Conservation (phyloP, 139 green algal species). For the Chlorella sp. region DNA sequence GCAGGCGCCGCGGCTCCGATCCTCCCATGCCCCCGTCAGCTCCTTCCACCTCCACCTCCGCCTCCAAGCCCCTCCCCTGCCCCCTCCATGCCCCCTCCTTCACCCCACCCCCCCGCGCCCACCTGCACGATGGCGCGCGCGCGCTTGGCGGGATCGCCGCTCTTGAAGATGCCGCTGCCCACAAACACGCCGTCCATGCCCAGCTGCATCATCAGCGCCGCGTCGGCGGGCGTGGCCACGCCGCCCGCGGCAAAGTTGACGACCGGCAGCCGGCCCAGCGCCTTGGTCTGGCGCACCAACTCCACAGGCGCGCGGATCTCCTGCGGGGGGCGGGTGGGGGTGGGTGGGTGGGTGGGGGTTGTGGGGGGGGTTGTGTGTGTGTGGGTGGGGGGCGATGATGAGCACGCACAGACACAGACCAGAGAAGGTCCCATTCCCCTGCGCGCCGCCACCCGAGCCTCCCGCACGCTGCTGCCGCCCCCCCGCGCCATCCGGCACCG, state of each 20-base stretch:
- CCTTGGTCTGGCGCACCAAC: conserved; percentile 86
- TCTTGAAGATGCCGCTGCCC: conserved; percentile 99
- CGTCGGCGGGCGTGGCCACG: conserved; percentile 98
- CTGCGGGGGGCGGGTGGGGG: conserved; percentile 10
- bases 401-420: too few species aligned
- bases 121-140: conserved; percentile 97
- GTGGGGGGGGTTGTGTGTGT: too few species aligned
- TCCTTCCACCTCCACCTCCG: too few species aligned
- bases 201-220: conserved; percentile 99
- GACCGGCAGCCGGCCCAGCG: conserved; percentile 90
- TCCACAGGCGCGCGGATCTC: conserved; percentile 95
- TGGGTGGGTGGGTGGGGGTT: not conserved
- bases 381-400: too few species aligned
- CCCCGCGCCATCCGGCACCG: too few species aligned
- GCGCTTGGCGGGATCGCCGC: conserved; percentile 87
- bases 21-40: too few species aligned
- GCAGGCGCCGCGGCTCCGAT: too few species aligned
- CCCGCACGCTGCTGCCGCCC: too few species aligned
- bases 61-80: not conserved
- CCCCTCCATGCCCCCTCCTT: not conserved
- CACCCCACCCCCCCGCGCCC: not conserved
- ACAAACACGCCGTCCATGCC: conserved; percentile 99
- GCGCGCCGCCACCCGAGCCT: too few species aligned
- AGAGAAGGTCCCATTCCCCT: too few species aligned
- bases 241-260: conserved; percentile 99